Base-by-base conservation (phyloP, 805 yeast species). In the Zygotorulaspora sp. region DNA sequence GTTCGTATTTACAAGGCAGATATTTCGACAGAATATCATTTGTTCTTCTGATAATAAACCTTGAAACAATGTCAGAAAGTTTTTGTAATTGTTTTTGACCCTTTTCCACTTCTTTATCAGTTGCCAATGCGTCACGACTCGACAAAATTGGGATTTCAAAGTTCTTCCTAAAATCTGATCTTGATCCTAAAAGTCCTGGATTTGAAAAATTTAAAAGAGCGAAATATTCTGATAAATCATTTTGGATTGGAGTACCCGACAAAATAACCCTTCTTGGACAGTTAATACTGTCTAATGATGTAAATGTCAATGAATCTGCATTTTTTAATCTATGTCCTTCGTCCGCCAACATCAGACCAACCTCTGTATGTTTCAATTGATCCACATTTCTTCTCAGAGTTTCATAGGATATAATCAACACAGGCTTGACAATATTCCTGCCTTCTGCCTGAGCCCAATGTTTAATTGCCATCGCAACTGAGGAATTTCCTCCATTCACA, bases 231-330 rank as follows among this genome's bases (percentile, higher is more conserved):
- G 95, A 81, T 23, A 90, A 68, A 65, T 90, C 97, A 53, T 90
- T 90, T 61, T 90, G 98, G 47, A 90, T 89, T 0, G 98, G 98
- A 0, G 98, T 90, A 25, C 98, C 98, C 1, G 96, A 86, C 15
- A 90, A 65, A 47, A 90, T 90, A 6, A 90, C 97, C 41, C 98
- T 72, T 53, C 98, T 71, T 34, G 81, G 78, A 57, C 95, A 90
- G 35, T 82, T 77, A 38, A 92, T 71, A n/a, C 87, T 74, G 52
- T 86, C 80, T 27, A 90, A 70, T 0, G 97, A 86, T 0, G 86
- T 85, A 51, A 88, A 90, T 0, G 98, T 92, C 37, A 82, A 72
- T 1, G 96, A 87, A 24, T 90, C 97, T 12, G 95, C 95, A 58
- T 90, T 83, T 51, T 83, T 83, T 48, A 84, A 66, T 41, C 92